Evolutionary conservation across 2,329 filamentous ascomycete species (phyloP).

Genomic region (Epichloe brachyelytri): DNA sequence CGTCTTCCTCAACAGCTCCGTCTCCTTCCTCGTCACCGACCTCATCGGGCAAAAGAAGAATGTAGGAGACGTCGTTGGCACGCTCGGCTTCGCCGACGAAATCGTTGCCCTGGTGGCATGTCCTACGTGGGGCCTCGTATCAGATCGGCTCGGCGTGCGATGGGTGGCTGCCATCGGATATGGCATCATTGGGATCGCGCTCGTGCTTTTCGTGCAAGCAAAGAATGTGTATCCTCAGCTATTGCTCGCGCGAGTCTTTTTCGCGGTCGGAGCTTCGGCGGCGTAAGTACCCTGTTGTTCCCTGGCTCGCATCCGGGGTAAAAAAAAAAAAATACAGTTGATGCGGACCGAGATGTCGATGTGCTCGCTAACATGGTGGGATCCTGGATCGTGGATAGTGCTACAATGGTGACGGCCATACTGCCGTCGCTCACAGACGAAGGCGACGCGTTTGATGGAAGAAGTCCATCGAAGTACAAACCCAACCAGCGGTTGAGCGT

Average conservation of each 20-base stretch:
- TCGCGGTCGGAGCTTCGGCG: slow-evolving; percentile 85
- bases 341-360: slow-evolving; percentile 1
- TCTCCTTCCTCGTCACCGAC: slow-evolving; percentile 77
- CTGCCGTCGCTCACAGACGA: slow-evolving; percentile 59
- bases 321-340: background rate
- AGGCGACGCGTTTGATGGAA: slow-evolving; percentile 17
- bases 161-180: slow-evolving; percentile 68
- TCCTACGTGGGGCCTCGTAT: slow-evolving; percentile 65
- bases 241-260: slow-evolving; percentile 70
- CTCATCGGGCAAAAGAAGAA: slow-evolving; percentile 59
- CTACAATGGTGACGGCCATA: slow-evolving; percentile 96
- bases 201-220: slow-evolving; percentile 76
- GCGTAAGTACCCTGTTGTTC: slow-evolving; percentile 37
- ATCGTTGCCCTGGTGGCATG: slow-evolving; percentile 69
- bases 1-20: slow-evolving; percentile 74
- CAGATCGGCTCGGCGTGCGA: slow-evolving; percentile 64
- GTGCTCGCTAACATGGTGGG: background rate
- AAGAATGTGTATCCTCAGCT: slow-evolving; percentile 80
- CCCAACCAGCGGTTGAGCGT: slow-evolving; percentile 40
- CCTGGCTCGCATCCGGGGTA: background rate
- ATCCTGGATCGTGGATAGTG: slow-evolving; percentile 23
- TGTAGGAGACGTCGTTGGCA: slow-evolving; percentile 72
- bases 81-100: slow-evolving; percentile 75
- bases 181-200: slow-evolving; percentile 60
- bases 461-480: slow-evolving; percentile 18